A percentile compares a stretch with the other conserved stretches of the same genome.
These are phyloP conservation scores for Sporothrix variecibatus DNA, from an alignment of 2,329 filamentous ascomycete genomes.

Conservation along the genomic window DNA sequence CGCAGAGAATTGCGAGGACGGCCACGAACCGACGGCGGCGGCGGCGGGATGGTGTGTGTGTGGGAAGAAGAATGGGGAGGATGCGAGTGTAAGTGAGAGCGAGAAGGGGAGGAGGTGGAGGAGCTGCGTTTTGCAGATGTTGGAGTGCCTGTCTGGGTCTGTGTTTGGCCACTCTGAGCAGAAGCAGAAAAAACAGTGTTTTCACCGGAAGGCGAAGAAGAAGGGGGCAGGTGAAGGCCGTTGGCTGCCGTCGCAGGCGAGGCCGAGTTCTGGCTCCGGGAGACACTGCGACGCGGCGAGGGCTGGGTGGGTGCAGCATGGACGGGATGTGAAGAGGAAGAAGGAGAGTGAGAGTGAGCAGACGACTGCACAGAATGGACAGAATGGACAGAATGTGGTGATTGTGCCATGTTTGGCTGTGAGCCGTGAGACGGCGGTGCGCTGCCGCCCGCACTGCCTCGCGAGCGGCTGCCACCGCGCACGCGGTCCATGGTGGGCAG, in stretches of 20 bases:
- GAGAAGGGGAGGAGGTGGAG: not conserved
- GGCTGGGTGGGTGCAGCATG: not conserved
- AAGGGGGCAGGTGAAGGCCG: not conserved
- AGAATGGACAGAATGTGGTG: not conserved
- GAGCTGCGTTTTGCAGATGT: not conserved
- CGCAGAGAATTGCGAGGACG: slow-evolving; percentile 24
- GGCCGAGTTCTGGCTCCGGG: slow-evolving; percentile 22
- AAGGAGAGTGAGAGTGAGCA: not conserved
- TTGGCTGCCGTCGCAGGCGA: slow-evolving; percentile 10
- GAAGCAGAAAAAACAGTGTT: not conserved
- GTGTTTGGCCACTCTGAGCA: not conserved
- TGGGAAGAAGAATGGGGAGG: not conserved
- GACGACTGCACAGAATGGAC: too few relatives aligned
- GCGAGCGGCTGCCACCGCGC: slow-evolving; percentile 32
- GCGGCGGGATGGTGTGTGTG: not conserved
- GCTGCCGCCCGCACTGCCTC: slow-evolving; percentile 27
- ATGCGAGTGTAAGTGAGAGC: not conserved
- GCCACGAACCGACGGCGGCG: slow-evolving; percentile 2
- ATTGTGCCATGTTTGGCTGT: not conserved
- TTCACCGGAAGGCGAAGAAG: not conserved
- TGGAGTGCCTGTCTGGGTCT: not conserved
- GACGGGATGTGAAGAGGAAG: not conserved
- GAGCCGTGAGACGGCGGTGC: slow-evolving; percentile 15
- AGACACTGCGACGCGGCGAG: slow-evolving; percentile 27
- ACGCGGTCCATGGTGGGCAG: slow-evolving; percentile 29